A percentile compares a stretch with the other conserved stretches of the same genome.
Conservation (phyloP, 768 basidiomycete species). For the Piloderma croceum region DNA sequence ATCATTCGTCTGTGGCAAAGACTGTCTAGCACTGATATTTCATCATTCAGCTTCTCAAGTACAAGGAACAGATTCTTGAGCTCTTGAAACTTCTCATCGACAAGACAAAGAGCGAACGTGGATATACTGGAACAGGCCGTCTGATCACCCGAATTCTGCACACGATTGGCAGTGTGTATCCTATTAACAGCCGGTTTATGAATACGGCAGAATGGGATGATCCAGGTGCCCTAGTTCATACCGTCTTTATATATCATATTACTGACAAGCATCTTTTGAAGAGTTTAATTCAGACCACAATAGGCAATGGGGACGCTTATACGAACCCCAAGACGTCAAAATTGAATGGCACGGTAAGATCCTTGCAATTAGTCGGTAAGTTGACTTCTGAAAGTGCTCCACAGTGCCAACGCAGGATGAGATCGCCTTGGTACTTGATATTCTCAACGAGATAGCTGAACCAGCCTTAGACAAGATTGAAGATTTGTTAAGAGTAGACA, state of each 20-base stretch:
- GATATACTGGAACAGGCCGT: conserved; percentile 75
- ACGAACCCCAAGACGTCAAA: conserved; percentile 70
- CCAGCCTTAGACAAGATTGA: conserved; percentile 70
- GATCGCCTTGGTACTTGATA: conserved; percentile 72
- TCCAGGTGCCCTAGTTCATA: conserved; percentile 44
- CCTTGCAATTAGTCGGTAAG: neutral
- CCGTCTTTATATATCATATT: conserved; percentile 4
- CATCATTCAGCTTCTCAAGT: conserved; percentile 51
- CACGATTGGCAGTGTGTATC: conserved; percentile 71
- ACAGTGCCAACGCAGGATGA: conserved; percentile 63
- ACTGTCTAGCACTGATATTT: neutral
- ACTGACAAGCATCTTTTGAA: conserved; percentile 23
- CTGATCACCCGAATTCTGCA: conserved; percentile 71
- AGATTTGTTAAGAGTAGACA: conserved; percentile 44
- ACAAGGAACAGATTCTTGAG: conserved; percentile 59
- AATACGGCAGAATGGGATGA: conserved; percentile 78
- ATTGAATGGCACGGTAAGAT: conserved; percentile 82
- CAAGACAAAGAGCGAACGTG: conserved; percentile 82
- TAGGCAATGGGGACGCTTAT: conserved; percentile 74
- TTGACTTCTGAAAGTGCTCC: conserved; percentile 10
- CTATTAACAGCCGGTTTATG: conserved; percentile 72
- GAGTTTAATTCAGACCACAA: conserved; percentile 62
- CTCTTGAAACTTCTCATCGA: conserved; percentile 65
- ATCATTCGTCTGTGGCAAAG: neutral
- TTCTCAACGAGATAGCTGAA: conserved; percentile 61